These are phyloP conservation scores for Vigna radiata DNA, from an alignment of 306 rosid genomes.

Conservation along the genomic window DNA sequence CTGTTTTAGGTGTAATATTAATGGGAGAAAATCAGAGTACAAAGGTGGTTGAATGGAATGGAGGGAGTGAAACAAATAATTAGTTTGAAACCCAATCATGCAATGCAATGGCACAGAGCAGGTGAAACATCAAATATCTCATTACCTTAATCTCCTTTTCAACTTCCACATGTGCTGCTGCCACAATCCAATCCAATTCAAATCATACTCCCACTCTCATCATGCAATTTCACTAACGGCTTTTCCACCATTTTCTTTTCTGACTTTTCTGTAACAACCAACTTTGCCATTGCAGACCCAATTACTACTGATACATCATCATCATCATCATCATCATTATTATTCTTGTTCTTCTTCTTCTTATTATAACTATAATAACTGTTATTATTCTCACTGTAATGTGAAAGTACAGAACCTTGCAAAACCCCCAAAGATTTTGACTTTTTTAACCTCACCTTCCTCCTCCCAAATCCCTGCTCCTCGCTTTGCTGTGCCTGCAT, in stretches of 20 bases:
- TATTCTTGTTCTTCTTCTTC: too few species aligned
- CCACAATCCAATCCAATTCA: not conserved
- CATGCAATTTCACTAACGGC: constrained; percentile 49
- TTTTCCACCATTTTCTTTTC: constrained; percentile 55
- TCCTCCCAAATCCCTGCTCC: constrained; percentile 25
- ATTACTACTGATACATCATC: not conserved
- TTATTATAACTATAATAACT: too few species aligned
- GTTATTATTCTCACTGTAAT: not conserved
- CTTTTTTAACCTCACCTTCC: constrained; percentile 54
- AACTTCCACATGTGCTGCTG: not conserved
- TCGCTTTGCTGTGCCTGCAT: not conserved
- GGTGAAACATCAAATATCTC: constrained; percentile 3
- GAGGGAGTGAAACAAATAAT: not conserved
- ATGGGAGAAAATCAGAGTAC: not conserved
- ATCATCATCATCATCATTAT: not conserved
- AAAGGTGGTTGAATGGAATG: not conserved
- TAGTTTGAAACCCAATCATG: not conserved
- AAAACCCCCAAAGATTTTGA: constrained; percentile 74
- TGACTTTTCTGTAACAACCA: constrained; percentile 35
- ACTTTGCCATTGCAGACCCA: constrained; percentile 50
- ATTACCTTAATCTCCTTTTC: not conserved
- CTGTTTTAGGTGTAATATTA: not conserved
- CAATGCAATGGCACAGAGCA: not conserved
- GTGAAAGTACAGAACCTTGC: constrained; percentile 37
- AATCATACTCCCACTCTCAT: not conserved